A percentile compares a stretch with the other conserved stretches of the same genome.
Evolutionary conservation across 768 basidiomycete species (phyloP).

Genomic region (Ramaria sp.): DNA sequence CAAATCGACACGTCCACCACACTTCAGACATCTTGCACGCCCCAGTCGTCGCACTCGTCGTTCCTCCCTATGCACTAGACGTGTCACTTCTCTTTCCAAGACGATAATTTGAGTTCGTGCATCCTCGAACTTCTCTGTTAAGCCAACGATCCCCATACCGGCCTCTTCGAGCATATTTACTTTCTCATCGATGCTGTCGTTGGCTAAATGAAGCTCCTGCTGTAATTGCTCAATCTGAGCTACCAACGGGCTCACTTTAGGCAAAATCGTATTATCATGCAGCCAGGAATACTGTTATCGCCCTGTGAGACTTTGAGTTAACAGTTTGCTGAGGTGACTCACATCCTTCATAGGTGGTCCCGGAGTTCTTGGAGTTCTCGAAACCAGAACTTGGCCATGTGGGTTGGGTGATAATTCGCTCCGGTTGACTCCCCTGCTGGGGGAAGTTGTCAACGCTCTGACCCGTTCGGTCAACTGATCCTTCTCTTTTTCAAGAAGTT

Average conservation of each 20-base stretch:
- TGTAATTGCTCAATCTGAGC: conserved; percentile 66
- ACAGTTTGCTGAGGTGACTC: conserved; percentile 18
- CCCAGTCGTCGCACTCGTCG: conserved; percentile 52
- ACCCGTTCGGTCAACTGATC: conserved; percentile 68
- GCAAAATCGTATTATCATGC: conserved; percentile 52
- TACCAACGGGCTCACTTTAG: conserved; percentile 41
- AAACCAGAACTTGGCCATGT: conserved; percentile 57
- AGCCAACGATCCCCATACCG: conserved; percentile 60
- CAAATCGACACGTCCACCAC: conserved; percentile 51
- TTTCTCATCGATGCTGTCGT: conserved; percentile 82
- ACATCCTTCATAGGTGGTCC: conserved; percentile 73
- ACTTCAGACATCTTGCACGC: conserved; percentile 58
- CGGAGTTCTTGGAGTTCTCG: conserved; percentile 65
- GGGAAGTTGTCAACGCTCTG: conserved; percentile 46
- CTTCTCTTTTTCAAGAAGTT: conserved; percentile 65
- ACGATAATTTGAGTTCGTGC: conserved; percentile 44
- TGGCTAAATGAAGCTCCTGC: conserved; percentile 64
- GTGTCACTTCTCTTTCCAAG: conserved; percentile 61
- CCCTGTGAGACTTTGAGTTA: not conserved
- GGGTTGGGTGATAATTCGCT: conserved; percentile 61
- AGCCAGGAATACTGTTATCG: conserved; percentile 57
- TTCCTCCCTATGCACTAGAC: conserved; percentile 57
- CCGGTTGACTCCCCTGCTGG: conserved; percentile 31
- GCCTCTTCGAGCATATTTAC: conserved; percentile 77
- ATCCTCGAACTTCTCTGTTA: conserved; percentile 63